Conservation (phyloP, 441 rosid genomes). For the Gossypium lobatum region DNA sequence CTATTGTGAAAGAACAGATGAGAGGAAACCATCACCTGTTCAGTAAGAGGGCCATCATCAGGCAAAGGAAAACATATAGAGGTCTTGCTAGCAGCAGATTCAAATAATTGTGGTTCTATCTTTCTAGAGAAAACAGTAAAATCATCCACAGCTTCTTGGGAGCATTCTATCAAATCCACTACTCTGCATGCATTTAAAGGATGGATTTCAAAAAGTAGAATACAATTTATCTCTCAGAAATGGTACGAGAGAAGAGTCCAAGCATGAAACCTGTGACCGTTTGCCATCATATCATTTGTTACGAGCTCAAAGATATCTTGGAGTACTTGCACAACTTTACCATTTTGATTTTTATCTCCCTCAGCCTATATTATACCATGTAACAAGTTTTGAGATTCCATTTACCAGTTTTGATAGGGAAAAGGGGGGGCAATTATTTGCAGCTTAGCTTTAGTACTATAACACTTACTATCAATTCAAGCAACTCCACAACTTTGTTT, state of each 20-base stretch:
- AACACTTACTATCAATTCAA: slow-evolving; percentile 79
- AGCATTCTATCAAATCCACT: slow-evolving; percentile 38
- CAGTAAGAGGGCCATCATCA: slow-evolving; percentile 48
- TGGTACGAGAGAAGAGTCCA: slow-evolving; percentile 12
- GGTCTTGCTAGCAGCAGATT: slow-evolving; percentile 37
- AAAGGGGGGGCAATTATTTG: neutral
- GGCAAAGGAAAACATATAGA: slow-evolving; percentile 86
- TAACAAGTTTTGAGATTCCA: slow-evolving; percentile 4
- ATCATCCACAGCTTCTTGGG: slow-evolving; percentile 32
- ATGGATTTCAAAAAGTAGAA: slow-evolving; percentile 14
- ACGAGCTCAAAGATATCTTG: slow-evolving; percentile 94
- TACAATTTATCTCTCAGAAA: slow-evolving; percentile 9
- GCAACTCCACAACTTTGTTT: slow-evolving; percentile 56
- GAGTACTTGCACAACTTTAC: slow-evolving; percentile 70
- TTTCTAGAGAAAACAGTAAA: slow-evolving; percentile 37
- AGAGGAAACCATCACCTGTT: slow-evolving; percentile 38
- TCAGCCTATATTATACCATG: slow-evolving; percentile 37
- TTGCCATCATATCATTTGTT: slow-evolving; percentile 79
- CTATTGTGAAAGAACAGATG: neutral
- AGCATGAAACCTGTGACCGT: slow-evolving; percentile 58
- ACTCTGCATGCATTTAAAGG: slow-evolving; percentile 39
- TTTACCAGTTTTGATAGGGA: slow-evolving; percentile 1
- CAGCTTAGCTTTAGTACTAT: slow-evolving; percentile 12
- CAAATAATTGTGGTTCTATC: slow-evolving; percentile 74
- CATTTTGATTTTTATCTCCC: slow-evolving; percentile 51